A percentile compares a stretch with the other conserved stretches of the same genome.
phyloP scores from a whole-genome alignment of 1,284 basidiomycete genomes.

The Xerocomus amazonicus region DNA sequence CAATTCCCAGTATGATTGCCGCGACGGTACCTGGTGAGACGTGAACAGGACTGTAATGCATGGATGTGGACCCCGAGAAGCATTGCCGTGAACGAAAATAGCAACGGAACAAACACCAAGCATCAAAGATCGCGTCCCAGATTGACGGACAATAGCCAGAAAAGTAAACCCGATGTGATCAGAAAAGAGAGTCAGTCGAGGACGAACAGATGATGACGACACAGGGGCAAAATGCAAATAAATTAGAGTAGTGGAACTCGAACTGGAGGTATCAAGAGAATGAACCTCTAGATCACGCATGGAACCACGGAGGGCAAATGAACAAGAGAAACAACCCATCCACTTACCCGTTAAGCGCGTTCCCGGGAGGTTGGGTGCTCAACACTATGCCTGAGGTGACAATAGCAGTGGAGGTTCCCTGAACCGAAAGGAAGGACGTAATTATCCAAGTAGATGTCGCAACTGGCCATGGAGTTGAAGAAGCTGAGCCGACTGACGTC shows the following conservation, averaged over 20 bases:
- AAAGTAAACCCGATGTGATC: conserved; percentile 13
- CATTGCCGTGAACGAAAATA: conserved; percentile 3
- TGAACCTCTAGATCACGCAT: conserved; percentile 8
- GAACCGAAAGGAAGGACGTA: conserved; percentile 19
- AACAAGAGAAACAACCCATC: background rate
- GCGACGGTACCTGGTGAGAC: conserved; percentile 26
- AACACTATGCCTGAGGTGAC: conserved; percentile 23
- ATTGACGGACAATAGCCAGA: conserved; percentile 10
- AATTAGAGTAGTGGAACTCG: conserved; percentile 3
- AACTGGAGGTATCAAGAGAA: background rate
- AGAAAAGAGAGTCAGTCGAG: conserved; percentile 19
- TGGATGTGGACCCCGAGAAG: conserved; percentile 4
- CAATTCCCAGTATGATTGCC: conserved; percentile 25
- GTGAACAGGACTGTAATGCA: conserved; percentile 8
- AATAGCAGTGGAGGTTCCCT: conserved; percentile 16
- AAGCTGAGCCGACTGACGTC: background rate
- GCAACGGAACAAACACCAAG: conserved; percentile 1
- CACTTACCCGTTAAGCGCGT: conserved; percentile 16
- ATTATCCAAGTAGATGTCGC: conserved; percentile 21
- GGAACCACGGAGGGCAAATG: background rate
- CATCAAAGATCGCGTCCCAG: conserved; percentile 5
- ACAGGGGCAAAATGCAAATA: conserved; percentile 13
- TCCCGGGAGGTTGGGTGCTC: conserved; percentile 21
- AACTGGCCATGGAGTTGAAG: background rate
- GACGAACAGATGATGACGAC: conserved; percentile 13